Evolutionary conservation across 164 flowering plant genomes (phyloP).

Genomic region (Amborella trichopoda): DNA sequence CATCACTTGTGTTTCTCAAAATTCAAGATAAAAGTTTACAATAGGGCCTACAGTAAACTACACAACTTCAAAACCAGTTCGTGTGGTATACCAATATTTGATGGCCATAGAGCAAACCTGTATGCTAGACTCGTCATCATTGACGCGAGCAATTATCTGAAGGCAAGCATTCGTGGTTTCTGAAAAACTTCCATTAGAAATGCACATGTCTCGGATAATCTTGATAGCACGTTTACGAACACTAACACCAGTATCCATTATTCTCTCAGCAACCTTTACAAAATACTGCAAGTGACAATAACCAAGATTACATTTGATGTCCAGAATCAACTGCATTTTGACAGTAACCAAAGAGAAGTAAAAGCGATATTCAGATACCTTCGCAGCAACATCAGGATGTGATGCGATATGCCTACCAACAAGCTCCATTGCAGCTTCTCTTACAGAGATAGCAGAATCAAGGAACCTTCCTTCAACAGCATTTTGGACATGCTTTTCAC

Average conservation of each 20-base stretch:
- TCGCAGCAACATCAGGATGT: slow-evolving; percentile 93
- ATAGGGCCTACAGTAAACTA: too few relatives aligned
- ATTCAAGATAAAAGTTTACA: too few relatives aligned
- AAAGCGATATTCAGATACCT: slow-evolving; percentile 32
- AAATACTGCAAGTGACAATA: slow-evolving; percentile 50
- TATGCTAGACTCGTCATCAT: slow-evolving; percentile 91
- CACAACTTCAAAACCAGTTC: too few relatives aligned
- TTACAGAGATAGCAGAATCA: slow-evolving; percentile 89
- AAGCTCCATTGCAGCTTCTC: slow-evolving; percentile 98
- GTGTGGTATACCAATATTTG: too few relatives aligned
- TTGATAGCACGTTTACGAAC: slow-evolving; percentile 96
- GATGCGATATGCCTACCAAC: slow-evolving; percentile 98
- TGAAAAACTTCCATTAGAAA: slow-evolving; percentile 59
- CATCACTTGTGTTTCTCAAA: too few relatives aligned
- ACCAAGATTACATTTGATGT: too few relatives aligned
- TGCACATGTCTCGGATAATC: slow-evolving; percentile 94
- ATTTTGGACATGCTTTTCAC: slow-evolving; percentile 78
- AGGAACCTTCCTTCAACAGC: slow-evolving; percentile 98
- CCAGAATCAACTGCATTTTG: too few relatives aligned
- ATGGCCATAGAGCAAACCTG: slow-evolving; percentile 84
- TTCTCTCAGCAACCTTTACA: slow-evolving; percentile 91
- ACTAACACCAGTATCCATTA: slow-evolving; percentile 96
- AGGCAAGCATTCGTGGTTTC: slow-evolving; percentile 73
- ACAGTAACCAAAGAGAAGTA: too few relatives aligned
- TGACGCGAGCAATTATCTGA: slow-evolving; percentile 83